Base-by-base conservation (phyloP, 140 eudicot genomes). In the Stevia rebaudiana region DNA sequence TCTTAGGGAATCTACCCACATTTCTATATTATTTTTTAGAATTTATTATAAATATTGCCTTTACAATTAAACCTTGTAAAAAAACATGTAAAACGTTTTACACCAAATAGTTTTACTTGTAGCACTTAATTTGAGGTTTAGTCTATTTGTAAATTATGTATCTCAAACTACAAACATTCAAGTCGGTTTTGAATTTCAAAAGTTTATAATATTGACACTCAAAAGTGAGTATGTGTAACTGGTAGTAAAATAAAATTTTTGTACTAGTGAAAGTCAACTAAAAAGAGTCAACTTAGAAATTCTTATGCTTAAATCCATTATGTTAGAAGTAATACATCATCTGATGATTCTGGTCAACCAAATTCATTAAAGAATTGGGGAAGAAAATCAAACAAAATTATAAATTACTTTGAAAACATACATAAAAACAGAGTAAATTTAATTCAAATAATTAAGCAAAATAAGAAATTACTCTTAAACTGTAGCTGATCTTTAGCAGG, bases 401-500 rank as follows among this genome's bases (percentile, higher is more conserved):
- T 3, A 72, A 23, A 53, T 40, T 6, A 21, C 11, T 42, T 13
- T 17, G 36, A 61, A 63, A 42, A 30, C 17, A 8, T 42, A 48
- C 40, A 39, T 41, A 11, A 25, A 50, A 49, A 36, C 44, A 71
- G 57, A 11, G 24, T n/a, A 22, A 22, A 39, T 65, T 22, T 21
- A 70, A 18, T 1, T 44, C 7, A 24, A 25, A 16, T 10, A 35
- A 17, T 9, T 0, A 57, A 39, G 17, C 13, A 39, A 22, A 57
- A 17, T 0, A 10, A 76, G 36, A 65, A 61, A 43, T 63, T 79
- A 89, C 97, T 83, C 80, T 86, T 89, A 69, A 89, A 83, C 67
- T 89, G 97, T 39, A 69, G 75, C 41, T 74, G 86, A 77, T 89
- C 97, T 78, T 86, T 83, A 63, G 92, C 37, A 47, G 92, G 84